Evolutionary conservation across 2,329 filamentous ascomycete genomes (phyloP), one percentile per base, ranked within the genome.

Genomic region (Botrytis hyacinthi): DNA sequence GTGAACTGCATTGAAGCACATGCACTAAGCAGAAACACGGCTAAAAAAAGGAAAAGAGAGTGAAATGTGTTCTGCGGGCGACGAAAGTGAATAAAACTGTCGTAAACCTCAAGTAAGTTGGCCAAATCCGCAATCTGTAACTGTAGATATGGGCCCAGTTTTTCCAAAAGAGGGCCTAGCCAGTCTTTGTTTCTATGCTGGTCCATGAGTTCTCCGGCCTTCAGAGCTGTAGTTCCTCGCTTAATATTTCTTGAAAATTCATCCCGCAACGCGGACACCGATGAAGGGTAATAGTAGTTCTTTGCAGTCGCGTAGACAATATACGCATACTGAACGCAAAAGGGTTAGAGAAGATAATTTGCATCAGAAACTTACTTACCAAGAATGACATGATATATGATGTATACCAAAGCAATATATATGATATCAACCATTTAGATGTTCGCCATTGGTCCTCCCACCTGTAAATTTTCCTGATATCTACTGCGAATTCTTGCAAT

Each of bases 51-150:
- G 26, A 73, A 76, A 12, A 83, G 78, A 0, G 78, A 75, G 5
- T 74, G 59, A 3, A 76, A 63, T 9, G 82, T 83, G 0, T 79
- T 78, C 22, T 71, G 70, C 7, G 81, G 81, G 70, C 77, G 77
- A 1, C 79, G 76, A 78, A 82, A 84, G 73, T 83, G 81, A 71
- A 83, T 83, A 72, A 83, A 83, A 67, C 82, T 83, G 68, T 80
- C 80, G 35, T 78, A 66, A 2, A 76, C 77, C 73, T 83, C 81
- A 51, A 83, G 79, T 32, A 81, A 74, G 60, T 82, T 82, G 2
- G 81, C 80, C 26, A 82, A 26, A 67, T 83, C 82, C 16, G 76
- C 77, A 9, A 83, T 72, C 73, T 83, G 80, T 5, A 83, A 61
- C 78, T 83, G 80, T 8, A 82, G 69, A 77, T 78, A 81, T 3